phyloP scores from a whole-genome alignment of 176 grass and related monocot genomes.

The Lolium rigidum region DNA sequence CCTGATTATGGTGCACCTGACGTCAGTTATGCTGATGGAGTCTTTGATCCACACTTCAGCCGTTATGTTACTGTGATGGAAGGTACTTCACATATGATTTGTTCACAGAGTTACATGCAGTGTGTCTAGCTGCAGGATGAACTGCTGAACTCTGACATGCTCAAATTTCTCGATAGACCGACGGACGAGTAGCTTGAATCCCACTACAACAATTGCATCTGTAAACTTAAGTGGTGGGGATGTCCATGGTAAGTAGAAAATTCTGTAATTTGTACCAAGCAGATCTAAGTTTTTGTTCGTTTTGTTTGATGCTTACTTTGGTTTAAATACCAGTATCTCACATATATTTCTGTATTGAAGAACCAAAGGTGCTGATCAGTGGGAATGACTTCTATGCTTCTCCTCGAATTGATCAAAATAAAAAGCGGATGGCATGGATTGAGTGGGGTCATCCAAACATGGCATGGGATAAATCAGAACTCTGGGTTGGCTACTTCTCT shows the following conservation, averaged over 20 bases:
- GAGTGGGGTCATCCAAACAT: constrained; percentile 95
- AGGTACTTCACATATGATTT: constrained; percentile 55
- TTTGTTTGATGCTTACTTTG: constrained; percentile 34
- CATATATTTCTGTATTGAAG: constrained; percentile 55
- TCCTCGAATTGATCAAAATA: constrained; percentile 82
- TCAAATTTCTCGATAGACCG: constrained; percentile 60
- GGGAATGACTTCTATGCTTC: constrained; percentile 97
- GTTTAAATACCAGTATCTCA: constrained; percentile 24
- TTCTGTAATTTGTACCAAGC: constrained; percentile 15
- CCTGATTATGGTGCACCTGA: constrained; percentile 76
- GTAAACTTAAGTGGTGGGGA: constrained; percentile 51
- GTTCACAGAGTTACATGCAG: neutral
- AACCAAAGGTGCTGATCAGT: constrained; percentile 75
- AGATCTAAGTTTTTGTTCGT: constrained; percentile 23
- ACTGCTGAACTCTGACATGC: constrained; percentile 27
- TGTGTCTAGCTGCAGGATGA: constrained; percentile 9
- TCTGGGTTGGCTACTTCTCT: constrained; percentile 90
- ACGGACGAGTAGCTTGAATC: constrained; percentile 78
- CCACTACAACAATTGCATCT: constrained; percentile 66
- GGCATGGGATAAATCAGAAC: constrained; percentile 95
- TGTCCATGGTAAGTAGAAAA: constrained; percentile 61
- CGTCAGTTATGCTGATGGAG: constrained; percentile 90
- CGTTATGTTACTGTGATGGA: constrained; percentile 91
- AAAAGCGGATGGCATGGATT: constrained; percentile 84
- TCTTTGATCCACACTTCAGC: constrained; percentile 84